Percentiles rank a stretch among this genome's conserved stretches.
Conservation (phyloP, 306 rosid genomes). For the Cucurbita moschata region DNA sequence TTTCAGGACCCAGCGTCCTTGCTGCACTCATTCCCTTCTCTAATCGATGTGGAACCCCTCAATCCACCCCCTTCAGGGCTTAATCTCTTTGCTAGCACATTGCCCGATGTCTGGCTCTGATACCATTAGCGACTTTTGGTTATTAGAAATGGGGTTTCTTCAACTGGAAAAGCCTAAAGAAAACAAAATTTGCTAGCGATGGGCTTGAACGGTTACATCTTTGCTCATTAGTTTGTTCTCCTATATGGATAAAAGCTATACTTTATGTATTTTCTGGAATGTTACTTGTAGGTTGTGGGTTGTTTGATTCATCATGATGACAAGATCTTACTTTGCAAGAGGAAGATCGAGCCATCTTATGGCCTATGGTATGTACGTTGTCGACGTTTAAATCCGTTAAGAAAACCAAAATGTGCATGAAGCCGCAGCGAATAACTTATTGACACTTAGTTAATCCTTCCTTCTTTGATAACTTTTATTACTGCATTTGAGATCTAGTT, state of each 20-base stretch:
- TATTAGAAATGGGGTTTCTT: too few relatives aligned
- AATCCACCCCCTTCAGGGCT: too few relatives aligned
- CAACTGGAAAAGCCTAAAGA: too few relatives aligned
- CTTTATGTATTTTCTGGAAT: slow-evolving; percentile 7
- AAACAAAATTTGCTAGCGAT: too few relatives aligned
- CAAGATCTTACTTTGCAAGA: slow-evolving; percentile 89
- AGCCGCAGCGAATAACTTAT: not conserved
- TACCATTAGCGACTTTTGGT: too few relatives aligned
- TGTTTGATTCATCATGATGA: slow-evolving; percentile 77
- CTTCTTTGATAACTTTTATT: slow-evolving; percentile 7
- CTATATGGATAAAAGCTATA: not conserved
- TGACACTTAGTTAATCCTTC: not conserved
- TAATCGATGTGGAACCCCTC: too few relatives aligned
- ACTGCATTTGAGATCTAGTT: slow-evolving; percentile 13
- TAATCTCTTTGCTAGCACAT: too few relatives aligned
- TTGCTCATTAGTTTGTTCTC: not conserved
- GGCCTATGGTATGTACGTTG: slow-evolving; percentile 70
- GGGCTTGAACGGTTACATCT: not conserved
- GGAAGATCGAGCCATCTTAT: slow-evolving; percentile 84
- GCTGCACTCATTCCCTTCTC: too few relatives aligned
- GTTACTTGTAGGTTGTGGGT: slow-evolving; percentile 64
- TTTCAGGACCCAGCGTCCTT: too few relatives aligned
- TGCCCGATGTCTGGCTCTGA: too few relatives aligned
- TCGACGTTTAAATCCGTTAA: not conserved
- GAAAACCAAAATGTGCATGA: not conserved